Percentiles rank a stretch among this genome's conserved stretches.
Evolutionary conservation across 169 alveolate species (phyloP).

Genomic region (Plasmodium blacklocki): DNA sequence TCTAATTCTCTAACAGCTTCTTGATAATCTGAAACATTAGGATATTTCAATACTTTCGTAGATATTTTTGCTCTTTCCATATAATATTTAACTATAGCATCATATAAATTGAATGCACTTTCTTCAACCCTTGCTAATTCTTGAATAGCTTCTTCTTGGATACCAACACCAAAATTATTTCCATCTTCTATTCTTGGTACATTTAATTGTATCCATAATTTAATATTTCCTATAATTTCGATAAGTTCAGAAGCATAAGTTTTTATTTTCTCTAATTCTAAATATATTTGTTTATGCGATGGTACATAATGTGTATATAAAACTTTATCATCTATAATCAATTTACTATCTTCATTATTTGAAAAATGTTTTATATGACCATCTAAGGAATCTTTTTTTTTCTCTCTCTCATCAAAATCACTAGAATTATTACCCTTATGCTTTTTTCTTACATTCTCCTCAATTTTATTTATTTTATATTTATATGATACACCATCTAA

Average conservation of each 20-base stretch:
- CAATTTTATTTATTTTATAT: slow-evolving; percentile 58
- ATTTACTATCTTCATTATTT: slow-evolving; percentile 16
- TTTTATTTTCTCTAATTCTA: slow-evolving; percentile 85
- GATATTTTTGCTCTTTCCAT: slow-evolving; percentile 91
- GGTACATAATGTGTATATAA: slow-evolving; percentile 80
- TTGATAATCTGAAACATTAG: slow-evolving; percentile 88
- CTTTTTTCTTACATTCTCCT: slow-evolving; percentile 69
- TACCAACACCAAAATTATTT: slow-evolving; percentile 92
- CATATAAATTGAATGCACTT: slow-evolving; percentile 89
- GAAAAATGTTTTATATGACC: slow-evolving; percentile 4
- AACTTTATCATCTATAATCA: slow-evolving; percentile 73
- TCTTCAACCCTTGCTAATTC: slow-evolving; percentile 92
- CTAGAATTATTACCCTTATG: slow-evolving; percentile 29
- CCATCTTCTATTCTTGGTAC: slow-evolving; percentile 93
- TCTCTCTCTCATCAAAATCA: slow-evolving; percentile 57
- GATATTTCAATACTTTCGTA: slow-evolving; percentile 90
- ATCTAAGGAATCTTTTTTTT: slow-evolving; percentile 33
- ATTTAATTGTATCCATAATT: slow-evolving; percentile 91
- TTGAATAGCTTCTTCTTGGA: slow-evolving; percentile 93
- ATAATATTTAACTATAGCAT: slow-evolving; percentile 89
- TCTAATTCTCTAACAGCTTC: slow-evolving; percentile 92
- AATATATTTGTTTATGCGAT: slow-evolving; percentile 87
- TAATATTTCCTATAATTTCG: slow-evolving; percentile 89
- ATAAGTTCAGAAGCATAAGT: slow-evolving; percentile 90
- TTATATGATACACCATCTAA: slow-evolving; percentile 81